Evolutionary conservation across 768 basidiomycete species (phyloP), one percentile per base, ranked within the genome.

Genomic region (Phlebiopsis gigantea): DNA sequence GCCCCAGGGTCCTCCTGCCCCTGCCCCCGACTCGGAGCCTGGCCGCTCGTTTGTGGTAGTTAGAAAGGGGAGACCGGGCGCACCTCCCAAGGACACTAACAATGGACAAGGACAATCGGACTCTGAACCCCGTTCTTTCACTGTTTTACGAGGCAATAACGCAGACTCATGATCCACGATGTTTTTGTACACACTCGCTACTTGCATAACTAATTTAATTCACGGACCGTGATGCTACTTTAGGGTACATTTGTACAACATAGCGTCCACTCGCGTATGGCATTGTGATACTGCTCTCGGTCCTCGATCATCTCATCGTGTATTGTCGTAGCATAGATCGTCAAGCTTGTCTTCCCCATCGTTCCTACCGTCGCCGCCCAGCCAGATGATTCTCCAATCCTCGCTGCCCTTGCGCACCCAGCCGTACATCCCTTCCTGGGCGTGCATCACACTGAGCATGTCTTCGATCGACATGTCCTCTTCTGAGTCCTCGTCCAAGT

Each of bases 311-410:
- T 39, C 54, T 29, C 39, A 22, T 22, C 30, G 26, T 46, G 43
- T 46, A 46, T 39, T 34, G 34, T 44, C 43, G 26, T 55, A 46
- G 39, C 45, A 24, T 47, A 46, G 28, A 55, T 47, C 45, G n/a
- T 39, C 21, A n/a, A 31, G 25, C 22, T 19, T 24, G n/a, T 30
- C 26, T 43, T n/a, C 69, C 24, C 63, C 69, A 60, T 61, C 66
- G 28, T 68, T 60, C 64, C 70, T 53, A 55, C 71, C 34, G 66
- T 69, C 62, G 72, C 72, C 21, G 0, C 90, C 90, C 9, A 91
- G 71, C 90, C 90, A 93, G 65, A 93, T 84, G 12, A 93, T 80
- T 21, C 90, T 75, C 79, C 84, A 93, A 64, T 93, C 90, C 53
- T 83, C 80, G 3, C 75, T 59, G 15, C 85, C 90, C 64, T 85